These are phyloP conservation scores for Actinomucor elegans DNA, from an alignment of 371 early-diverging fungal species.

Conservation along the genomic window DNA sequence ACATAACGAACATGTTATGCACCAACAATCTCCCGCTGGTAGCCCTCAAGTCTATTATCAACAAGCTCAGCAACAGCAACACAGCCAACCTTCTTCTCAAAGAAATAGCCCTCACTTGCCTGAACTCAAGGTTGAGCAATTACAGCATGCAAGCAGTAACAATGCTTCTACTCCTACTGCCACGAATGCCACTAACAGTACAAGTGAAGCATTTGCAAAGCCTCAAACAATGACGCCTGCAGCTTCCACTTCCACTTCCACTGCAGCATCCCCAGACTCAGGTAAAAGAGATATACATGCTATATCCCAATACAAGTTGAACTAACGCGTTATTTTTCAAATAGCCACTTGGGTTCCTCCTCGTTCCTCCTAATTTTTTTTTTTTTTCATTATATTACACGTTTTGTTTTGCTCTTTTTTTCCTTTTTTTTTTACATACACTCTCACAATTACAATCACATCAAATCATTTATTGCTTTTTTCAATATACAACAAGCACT, in stretches of 20 bases:
- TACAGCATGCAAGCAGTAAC: no score
- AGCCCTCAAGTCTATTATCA: slow-evolving; percentile 29
- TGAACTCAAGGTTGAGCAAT: slow-evolving; percentile 22
- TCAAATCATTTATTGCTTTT: no score
- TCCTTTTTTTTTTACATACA: slow-evolving; percentile 8
- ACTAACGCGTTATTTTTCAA: no score
- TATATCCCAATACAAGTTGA: no score
- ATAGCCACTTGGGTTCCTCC: slow-evolving; percentile 22
- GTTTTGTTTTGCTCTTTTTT: not conserved
- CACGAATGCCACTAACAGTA: not conserved
- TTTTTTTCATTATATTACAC: no score
- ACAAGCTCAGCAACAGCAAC: slow-evolving; percentile 18
- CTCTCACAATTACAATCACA: no score
- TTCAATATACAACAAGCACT: not conserved
- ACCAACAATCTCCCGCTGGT: slow-evolving; percentile 18
- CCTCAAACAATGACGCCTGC: slow-evolving; percentile 38
- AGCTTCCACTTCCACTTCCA: slow-evolving; percentile 45
- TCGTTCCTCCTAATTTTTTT: slow-evolving; percentile 8
- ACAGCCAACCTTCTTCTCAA: slow-evolving; percentile 28
- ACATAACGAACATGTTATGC: slow-evolving; percentile 25
- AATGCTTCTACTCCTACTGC: not conserved
- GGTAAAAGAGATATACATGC: no score
- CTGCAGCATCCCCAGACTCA: slow-evolving; percentile 44
- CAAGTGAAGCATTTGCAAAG: slow-evolving; percentile 13
- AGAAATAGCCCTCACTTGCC: slow-evolving; percentile 29